Percentiles rank a stretch among this genome's conserved stretches.
Conservation (phyloP, 179 eudicot species). For the Amaranthus tricolor region DNA sequence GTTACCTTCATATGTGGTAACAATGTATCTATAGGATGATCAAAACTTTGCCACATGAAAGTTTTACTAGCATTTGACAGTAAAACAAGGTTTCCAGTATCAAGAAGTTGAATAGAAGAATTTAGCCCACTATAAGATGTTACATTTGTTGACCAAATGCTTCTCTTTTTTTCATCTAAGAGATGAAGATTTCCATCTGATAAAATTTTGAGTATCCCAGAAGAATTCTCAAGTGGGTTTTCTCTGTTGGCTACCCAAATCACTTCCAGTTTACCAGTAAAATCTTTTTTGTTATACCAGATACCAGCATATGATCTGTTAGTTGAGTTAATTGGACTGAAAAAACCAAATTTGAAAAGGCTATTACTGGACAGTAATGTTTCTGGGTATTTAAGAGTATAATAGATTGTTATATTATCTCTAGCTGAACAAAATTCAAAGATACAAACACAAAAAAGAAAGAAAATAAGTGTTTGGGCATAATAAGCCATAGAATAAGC, state of each 20-base stretch:
- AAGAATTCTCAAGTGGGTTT: conserved; percentile 21
- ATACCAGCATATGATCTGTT: conserved; percentile 22
- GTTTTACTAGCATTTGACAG: conserved; percentile 14
- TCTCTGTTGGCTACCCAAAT: conserved; percentile 27
- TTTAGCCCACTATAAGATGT: not conserved
- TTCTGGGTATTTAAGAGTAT: conserved; percentile 9
- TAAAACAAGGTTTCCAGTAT: conserved; percentile 44
- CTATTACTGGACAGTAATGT: conserved; percentile 18
- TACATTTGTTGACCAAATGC: conserved; percentile 36
- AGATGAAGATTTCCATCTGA: conserved; percentile 27
- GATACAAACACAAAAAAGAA: too few species aligned
- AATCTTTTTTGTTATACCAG: conserved; percentile 22
- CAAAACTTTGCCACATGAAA: conserved; percentile 52
- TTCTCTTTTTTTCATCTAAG: conserved; percentile 10
- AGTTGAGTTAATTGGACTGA: too few species aligned
- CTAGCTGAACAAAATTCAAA: not conserved
- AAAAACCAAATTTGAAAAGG: conserved; percentile 6
- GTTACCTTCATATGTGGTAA: conserved; percentile 28
- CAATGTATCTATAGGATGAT: conserved; percentile 36
- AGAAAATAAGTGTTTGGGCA: too few species aligned
- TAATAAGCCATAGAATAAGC: too few species aligned
- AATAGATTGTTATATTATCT: conserved; percentile 7
- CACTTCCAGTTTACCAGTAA: conserved; percentile 15
- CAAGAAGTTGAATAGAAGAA: conserved; percentile 35
- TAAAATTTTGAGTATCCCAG: conserved; percentile 23